These are phyloP conservation scores for Francoa sonchifolia DNA, from an alignment of 441 rosid species.

Conservation along the genomic window DNA sequence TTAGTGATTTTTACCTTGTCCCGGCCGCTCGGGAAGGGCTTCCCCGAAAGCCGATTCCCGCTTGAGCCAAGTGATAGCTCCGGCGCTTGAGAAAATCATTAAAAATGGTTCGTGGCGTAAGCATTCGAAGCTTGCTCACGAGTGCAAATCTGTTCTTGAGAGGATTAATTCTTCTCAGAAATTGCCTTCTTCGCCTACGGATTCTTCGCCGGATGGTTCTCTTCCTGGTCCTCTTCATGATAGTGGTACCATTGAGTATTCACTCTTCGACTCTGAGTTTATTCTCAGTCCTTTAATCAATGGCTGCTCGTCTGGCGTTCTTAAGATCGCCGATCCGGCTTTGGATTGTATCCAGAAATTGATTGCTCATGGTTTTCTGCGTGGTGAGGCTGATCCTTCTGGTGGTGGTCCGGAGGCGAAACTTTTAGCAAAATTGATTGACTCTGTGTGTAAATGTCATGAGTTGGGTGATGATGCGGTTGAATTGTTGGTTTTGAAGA, in stretches of 20 bases:
- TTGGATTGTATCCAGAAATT: conserved; percentile 78
- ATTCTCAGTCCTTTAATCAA: conserved; percentile 75
- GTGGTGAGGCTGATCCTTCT: conserved; percentile 85
- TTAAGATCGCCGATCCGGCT: conserved; percentile 88
- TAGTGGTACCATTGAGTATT: conserved; percentile 53
- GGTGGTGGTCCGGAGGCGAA: conserved; percentile 60
- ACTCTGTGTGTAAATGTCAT: conserved; percentile 75
- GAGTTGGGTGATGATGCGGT: conserved; percentile 72
- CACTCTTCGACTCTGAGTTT: conserved; percentile 64
- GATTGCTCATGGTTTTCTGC: conserved; percentile 78
- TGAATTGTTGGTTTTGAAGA: conserved; percentile 62
- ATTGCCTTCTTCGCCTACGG: conserved; percentile 27
- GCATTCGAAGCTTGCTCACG: conserved; percentile 84
- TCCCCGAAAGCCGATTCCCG: conserved; percentile 99
- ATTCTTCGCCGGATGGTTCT: conserved; percentile 37
- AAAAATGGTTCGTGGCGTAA: conserved; percentile 96
- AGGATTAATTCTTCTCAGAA: conserved; percentile 33
- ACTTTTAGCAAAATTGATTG: conserved; percentile 52
- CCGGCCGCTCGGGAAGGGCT: conserved; percentile 82
- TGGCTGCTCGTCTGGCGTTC: conserved; percentile 56
- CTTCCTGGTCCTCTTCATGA: conserved; percentile 82
- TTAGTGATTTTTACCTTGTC: conserved; percentile 14
- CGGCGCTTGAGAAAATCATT: conserved; percentile 73
- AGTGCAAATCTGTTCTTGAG: conserved; percentile 82
- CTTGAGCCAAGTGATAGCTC: conserved; percentile 55